Conservation (phyloP, 768 basidiomycete genomes). For the Termitomyces sp. region DNA sequence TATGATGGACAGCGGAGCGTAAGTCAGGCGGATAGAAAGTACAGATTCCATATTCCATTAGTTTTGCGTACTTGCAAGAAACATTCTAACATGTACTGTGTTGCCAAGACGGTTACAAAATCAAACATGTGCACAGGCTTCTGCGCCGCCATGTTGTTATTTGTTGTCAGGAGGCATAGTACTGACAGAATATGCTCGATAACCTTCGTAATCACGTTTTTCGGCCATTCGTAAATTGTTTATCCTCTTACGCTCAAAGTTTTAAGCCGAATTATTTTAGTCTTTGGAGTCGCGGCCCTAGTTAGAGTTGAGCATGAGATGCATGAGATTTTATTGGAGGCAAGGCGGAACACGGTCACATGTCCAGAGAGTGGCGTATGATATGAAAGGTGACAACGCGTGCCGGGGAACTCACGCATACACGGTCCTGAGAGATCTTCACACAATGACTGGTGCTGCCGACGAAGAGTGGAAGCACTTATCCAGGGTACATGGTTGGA, state of each 20-base stretch:
- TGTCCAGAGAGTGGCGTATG: slow-evolving; percentile 3
- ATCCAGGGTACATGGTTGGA: not conserved
- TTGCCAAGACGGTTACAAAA: not conserved
- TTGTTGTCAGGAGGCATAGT: slow-evolving; percentile 5
- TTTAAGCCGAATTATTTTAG: slow-evolving; percentile 1
- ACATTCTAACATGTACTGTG: not conserved
- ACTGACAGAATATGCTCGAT: slow-evolving; percentile 12
- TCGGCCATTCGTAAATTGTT: not conserved
- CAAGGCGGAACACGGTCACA: slow-evolving; percentile 4
- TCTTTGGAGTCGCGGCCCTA: not conserved
- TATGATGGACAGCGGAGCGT: not conserved
- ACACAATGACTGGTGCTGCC: not conserved
- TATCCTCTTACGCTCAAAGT: slow-evolving; percentile 3
- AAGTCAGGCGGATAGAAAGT: not conserved
- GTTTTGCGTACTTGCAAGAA: not conserved
- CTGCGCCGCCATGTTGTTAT: slow-evolving; percentile 4
- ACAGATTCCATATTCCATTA: not conserved
- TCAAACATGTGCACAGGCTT: not conserved
- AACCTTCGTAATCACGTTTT: slow-evolving; percentile 5
- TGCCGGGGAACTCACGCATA: not conserved
- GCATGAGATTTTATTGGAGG: not conserved
- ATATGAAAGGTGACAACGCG: not conserved
- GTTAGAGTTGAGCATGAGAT: not conserved
- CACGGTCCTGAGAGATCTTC: not conserved
- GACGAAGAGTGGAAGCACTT: not conserved